Percentiles rank a stretch among this genome's conserved stretches.
These are phyloP conservation scores for Lipomyces yamadae DNA, from an alignment of 805 yeast genomes.

Conservation along the genomic window DNA sequence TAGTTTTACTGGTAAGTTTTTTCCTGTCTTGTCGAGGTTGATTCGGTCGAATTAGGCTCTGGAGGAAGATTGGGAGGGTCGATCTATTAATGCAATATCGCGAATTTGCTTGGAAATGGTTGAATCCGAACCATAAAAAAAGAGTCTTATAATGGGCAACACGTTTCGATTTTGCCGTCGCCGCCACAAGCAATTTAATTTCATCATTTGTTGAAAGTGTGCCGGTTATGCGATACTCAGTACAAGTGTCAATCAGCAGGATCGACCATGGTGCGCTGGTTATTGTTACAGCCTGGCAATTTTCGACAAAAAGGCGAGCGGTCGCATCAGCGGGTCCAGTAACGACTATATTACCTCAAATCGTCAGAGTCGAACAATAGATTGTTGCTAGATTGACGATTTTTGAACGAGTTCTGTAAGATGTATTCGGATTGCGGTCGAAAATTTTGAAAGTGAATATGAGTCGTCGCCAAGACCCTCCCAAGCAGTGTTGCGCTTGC, in stretches of 20 bases:
- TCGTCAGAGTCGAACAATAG: no score
- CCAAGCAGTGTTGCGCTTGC: not conserved
- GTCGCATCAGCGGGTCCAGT: not conserved
- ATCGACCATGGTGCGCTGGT: not conserved
- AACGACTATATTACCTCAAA: no score
- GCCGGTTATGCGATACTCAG: not conserved
- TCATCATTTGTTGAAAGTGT: not conserved
- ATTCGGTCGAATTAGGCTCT: not conserved
- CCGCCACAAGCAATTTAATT: not conserved
- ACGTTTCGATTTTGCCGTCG: not conserved
- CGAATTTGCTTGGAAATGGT: not conserved
- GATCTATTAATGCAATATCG: not conserved
- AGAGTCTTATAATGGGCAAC: not conserved
- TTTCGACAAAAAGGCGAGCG: not conserved
- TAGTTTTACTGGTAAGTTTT: slow-evolving; percentile 4
- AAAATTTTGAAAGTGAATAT: no score
- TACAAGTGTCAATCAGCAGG: not conserved
- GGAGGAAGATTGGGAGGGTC: not conserved
- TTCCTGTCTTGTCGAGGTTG: not conserved
- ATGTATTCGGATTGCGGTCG: not conserved
- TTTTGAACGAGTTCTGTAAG: not conserved
- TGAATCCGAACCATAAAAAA: not conserved
- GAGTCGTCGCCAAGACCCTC: not conserved
- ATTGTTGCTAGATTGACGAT: no score
- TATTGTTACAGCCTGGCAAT: not conserved